Conservation (phyloP, 495 filamentous ascomycete genomes). For the Elasticomyces elasticus region DNA sequence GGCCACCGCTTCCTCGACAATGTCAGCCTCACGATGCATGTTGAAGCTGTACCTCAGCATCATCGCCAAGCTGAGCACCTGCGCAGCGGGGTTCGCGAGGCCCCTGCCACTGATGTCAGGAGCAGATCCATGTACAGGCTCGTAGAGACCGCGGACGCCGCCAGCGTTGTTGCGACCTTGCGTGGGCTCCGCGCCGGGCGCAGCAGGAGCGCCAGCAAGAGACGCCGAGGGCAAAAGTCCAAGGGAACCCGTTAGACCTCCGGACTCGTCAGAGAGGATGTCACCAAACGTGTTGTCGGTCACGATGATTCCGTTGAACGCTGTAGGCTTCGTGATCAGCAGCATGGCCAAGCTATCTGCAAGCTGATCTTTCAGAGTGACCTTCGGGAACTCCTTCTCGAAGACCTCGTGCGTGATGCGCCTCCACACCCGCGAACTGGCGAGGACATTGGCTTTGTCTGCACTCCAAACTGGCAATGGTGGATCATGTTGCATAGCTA, state of each 20-base stretch:
- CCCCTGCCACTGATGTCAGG: conserved; percentile 38
- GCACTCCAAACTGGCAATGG: conserved; percentile 34
- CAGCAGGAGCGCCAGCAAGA: conserved; percentile 38
- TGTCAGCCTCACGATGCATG: conserved; percentile 40
- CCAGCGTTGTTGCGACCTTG: conserved; percentile 24
- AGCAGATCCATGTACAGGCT: conserved; percentile 35
- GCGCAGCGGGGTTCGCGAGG: conserved; percentile 27
- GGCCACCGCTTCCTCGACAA: conserved; percentile 44
- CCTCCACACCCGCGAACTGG: conserved; percentile 42
- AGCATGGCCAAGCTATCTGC: conserved; percentile 43
- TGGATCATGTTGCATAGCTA: conserved; percentile 39
- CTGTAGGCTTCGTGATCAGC: conserved; percentile 40
- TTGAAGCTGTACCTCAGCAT: conserved; percentile 48
- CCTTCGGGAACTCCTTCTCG: conserved; percentile 39
- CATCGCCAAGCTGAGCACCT: conserved; percentile 38
- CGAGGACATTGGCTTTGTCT: conserved; percentile 46
- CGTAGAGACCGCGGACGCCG: conserved; percentile 34
- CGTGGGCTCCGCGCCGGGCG: not conserved
- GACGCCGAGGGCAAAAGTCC: conserved; percentile 43
- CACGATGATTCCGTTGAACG: conserved; percentile 42
- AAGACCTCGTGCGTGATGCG: conserved; percentile 39
- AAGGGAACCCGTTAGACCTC: conserved; percentile 40
- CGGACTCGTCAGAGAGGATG: conserved; percentile 43
- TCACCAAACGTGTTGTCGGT: conserved; percentile 46
- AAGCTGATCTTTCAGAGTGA: conserved; percentile 40